Evolutionary conservation across 2,329 filamentous ascomycete genomes (phyloP).

Genomic region (Cadophora luteo-olivacea): DNA sequence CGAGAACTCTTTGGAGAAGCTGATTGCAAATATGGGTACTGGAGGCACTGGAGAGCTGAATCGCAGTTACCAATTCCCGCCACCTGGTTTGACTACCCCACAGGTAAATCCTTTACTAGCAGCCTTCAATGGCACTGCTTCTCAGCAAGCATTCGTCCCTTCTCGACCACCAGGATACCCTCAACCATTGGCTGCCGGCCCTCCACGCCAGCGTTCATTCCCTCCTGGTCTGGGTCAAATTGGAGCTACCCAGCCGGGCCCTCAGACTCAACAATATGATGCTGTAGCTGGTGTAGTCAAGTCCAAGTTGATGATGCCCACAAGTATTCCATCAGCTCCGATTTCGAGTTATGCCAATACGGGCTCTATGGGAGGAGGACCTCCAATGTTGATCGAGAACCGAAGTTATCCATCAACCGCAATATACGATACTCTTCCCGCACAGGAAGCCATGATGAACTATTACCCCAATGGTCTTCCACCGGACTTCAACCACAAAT

Average conservation of each 20-base stretch:
- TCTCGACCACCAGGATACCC: constrained; percentile 38
- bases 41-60: constrained; percentile 32
- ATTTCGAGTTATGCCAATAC: background rate
- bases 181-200: constrained; percentile 45
- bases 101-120: constrained; percentile 37
- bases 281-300: background rate
- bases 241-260: background rate
- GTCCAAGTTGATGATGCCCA: background rate
- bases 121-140: constrained; percentile 17
- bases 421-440: constrained; percentile 40
- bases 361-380: constrained; percentile 9
- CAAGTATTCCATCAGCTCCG: background rate
- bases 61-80: constrained; percentile 38
- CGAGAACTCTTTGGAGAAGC: background rate
- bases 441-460: constrained; percentile 28
- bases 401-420: constrained; percentile 21
- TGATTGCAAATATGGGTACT: background rate
- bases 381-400: constrained; percentile 8
- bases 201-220: constrained; percentile 43
- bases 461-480: constrained; percentile 43
- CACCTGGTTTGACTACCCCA: constrained; percentile 27
- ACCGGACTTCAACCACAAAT: constrained; percentile 34
- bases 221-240: constrained; percentile 4
- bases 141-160: constrained; percentile 9
- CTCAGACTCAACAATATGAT: background rate